phyloP scores from a whole-genome alignment of 345 rosid genomes.

The Viola odorata region DNA sequence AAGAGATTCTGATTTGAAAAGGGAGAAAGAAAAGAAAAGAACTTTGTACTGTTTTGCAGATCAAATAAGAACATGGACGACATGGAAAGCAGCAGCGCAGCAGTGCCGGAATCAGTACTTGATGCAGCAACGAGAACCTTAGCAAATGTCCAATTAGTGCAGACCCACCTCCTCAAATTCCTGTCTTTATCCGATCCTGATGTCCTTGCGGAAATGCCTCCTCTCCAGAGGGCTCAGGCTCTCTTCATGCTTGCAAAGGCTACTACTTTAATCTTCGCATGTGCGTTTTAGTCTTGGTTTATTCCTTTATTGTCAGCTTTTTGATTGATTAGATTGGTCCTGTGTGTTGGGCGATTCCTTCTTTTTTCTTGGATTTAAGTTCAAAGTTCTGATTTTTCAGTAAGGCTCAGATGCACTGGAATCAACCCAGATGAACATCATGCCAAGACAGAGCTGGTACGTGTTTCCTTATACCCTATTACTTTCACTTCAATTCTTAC shows the following conservation, averaged over 20 bases:
- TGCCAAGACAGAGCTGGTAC: conserved; percentile 80
- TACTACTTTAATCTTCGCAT: conserved; percentile 51
- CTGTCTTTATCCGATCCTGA: conserved; percentile 57
- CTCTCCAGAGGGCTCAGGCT: conserved; percentile 67
- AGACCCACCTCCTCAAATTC: conserved; percentile 48
- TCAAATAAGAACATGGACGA: not conserved
- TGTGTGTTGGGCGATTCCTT: not conserved
- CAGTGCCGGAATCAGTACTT: conserved; percentile 55
- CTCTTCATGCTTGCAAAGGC: conserved; percentile 63
- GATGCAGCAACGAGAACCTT: conserved; percentile 58
- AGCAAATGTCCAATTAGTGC: conserved; percentile 36
- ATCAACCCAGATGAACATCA: conserved; percentile 78
- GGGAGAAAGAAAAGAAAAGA: conserved; percentile 1
- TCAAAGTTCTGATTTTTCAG: conserved; percentile 27
- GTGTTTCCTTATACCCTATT: conserved; percentile 11
- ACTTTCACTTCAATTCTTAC: conserved; percentile 2
- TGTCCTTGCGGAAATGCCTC: conserved; percentile 53
- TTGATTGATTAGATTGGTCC: not conserved
- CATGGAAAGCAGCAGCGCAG: conserved; percentile 24
- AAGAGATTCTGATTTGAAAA: not conserved
- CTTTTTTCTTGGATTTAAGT: conserved; percentile 4
- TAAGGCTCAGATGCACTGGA: conserved; percentile 80
- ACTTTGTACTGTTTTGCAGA: not conserved
- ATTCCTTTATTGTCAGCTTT: not conserved
- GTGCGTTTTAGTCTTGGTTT: conserved; percentile 25